Evolutionary conservation across 148 eudicot species (phyloP), one percentile per base, ranked within the genome.

Genomic region (Pharnaceum exiguum): DNA sequence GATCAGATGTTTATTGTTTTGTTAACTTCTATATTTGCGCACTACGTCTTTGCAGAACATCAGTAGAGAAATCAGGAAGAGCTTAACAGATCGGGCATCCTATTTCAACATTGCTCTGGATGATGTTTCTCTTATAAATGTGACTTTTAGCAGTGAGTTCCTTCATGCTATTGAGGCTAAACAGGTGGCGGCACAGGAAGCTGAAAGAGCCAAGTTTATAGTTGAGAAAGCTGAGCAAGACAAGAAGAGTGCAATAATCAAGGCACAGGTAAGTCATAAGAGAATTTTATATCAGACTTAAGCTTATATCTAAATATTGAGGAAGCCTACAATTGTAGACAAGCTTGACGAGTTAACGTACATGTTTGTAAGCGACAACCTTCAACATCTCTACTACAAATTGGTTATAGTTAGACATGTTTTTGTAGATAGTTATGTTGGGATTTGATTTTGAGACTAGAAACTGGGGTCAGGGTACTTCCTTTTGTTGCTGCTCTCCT

Each of bases 191-290:
- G 97, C 97, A 30, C 97, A 90, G 47, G 97, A 90, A 74, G 95
- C 95, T 71, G 97, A 90, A 79, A 82, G 95, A 72, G 97, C 97
- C 56, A 90, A 90, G 64, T 90, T 90, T 60, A 79, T 90, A 46
- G 97, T 90, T 37, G 97, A 90, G 50, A 90, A 90, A 67, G 97
- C 97, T 58, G 97, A 90, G 70, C 97, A 90, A 68, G 97, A 90
- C 81, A 87, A 90, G 59, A 73, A 67, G 66, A 90, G 97, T 80
- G 97, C 97, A 26, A 70, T 90, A 18, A 87, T 90, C 65, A 80
- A 93, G 58, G 95, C 97, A 12, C 91, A 84, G 97, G 97, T 90
- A 56, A 74, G 80, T 19, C 55, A 42, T n/a, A 46, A 42, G 17
- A 33, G 17, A 15, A 12, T 15, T 3, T 47, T 17, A 15, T 1